Conservation (phyloP, 257 asterid genomes). For the Solanum paucissectum region DNA sequence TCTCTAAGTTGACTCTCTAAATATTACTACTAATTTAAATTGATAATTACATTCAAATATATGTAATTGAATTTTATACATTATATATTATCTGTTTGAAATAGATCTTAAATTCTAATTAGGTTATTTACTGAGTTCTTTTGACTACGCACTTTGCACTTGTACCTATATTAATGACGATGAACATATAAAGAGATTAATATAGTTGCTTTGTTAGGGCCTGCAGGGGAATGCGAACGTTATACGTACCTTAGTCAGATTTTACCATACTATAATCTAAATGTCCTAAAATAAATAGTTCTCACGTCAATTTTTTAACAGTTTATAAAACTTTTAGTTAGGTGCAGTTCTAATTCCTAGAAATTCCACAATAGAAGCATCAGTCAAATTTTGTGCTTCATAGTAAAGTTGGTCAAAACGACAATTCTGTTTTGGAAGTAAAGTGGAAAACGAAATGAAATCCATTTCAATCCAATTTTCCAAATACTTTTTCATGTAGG, state of each 20-base stretch:
- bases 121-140: too few species aligned
- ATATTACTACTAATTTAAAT: too few species aligned
- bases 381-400: background rate
- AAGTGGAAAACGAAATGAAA: background rate
- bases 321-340: background rate
- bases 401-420: background rate
- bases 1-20: too few species aligned
- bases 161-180: too few species aligned
- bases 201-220: too few species aligned
- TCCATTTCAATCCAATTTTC: background rate
- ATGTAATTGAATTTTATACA: too few species aligned
- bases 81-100: background rate
- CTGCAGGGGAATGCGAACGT: too few species aligned
- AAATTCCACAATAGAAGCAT: background rate
- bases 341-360: background rate
- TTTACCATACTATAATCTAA: too few species aligned
- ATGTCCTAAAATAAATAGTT: background rate
- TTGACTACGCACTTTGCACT: too few species aligned
- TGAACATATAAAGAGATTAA: too few species aligned
- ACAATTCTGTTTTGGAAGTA: background rate
- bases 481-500: background rate
- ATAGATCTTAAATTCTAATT: background rate
- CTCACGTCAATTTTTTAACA: fast-evolving
- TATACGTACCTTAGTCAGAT: too few species aligned
- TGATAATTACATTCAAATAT: background rate